These are phyloP conservation scores for Diutina catenulata DNA, from an alignment of 1,139 yeast genomes.

Conservation along the genomic window DNA sequence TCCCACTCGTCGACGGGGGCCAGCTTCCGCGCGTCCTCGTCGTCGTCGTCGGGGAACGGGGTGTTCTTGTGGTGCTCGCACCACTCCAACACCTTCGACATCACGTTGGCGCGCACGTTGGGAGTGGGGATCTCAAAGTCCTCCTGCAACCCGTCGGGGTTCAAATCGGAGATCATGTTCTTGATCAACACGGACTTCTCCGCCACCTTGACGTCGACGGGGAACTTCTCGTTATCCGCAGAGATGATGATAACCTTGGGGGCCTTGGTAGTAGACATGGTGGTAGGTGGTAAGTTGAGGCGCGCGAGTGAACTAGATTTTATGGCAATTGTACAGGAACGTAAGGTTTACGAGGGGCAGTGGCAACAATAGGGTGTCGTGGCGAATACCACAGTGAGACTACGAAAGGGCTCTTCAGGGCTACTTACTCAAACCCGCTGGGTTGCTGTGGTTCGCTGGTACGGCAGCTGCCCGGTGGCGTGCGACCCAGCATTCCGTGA, in stretches of 20 bases:
- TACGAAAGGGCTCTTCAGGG: too few species aligned
- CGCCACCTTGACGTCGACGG: constrained; percentile 75
- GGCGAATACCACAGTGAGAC: too few species aligned
- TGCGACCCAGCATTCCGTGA: too few species aligned
- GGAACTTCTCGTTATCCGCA: constrained; percentile 62
- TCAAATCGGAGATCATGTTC: constrained; percentile 79
- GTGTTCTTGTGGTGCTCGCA: constrained; percentile 93
- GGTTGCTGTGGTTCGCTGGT: too few species aligned
- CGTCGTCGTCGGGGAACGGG: constrained; percentile 68
- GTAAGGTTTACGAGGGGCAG: too few species aligned
- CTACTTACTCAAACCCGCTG: too few species aligned
- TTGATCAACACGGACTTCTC: constrained; percentile 82
- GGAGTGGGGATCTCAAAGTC: constrained; percentile 88
- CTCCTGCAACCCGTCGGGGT: constrained; percentile 37
- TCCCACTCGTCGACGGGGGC: constrained; percentile 96
- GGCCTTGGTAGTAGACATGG: neutral
- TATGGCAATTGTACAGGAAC: too few species aligned
- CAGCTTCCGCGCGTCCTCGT: constrained; percentile 52
- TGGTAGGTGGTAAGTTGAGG: neutral
- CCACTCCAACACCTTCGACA: constrained; percentile 91
- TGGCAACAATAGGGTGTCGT: too few species aligned
- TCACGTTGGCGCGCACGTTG: constrained; percentile 75
- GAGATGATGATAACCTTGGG: constrained; percentile 50
- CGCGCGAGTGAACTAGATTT: neutral
- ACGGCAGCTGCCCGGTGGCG: too few species aligned